Conservation (phyloP, 2,329 filamentous ascomycete genomes). For the Calonectria hongkongensis region DNA sequence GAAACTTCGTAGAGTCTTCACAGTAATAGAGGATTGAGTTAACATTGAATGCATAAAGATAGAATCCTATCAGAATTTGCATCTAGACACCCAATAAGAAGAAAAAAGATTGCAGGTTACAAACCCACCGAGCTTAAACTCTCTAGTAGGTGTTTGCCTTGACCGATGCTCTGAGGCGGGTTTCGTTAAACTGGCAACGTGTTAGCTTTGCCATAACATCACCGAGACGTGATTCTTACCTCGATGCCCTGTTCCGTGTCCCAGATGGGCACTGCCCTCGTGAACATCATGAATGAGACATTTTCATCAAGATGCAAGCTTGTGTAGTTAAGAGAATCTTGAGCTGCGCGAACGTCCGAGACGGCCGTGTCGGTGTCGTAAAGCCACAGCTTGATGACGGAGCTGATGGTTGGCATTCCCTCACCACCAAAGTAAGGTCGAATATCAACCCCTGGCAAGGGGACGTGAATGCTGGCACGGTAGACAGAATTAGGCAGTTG, state of each 20-base stretch:
- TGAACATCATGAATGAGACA: constrained; percentile 19
- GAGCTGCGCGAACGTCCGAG: not conserved
- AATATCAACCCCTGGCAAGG: constrained; percentile 6
- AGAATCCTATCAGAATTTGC: not conserved
- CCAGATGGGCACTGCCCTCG: constrained; percentile 17
- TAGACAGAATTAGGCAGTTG: not conserved
- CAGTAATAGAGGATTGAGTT: too few relatives aligned
- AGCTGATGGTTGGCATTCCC: constrained; percentile 18
- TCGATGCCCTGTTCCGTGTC: constrained; percentile 7
- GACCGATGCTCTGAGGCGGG: not conserved
- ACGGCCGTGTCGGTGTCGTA: not conserved
- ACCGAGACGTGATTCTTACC: not conserved
- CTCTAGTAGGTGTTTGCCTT: constrained; percentile 6
- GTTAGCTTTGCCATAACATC: not conserved
- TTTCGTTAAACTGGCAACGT: not conserved
- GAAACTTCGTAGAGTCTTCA: too few relatives aligned
- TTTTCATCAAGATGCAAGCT: constrained; percentile 17
- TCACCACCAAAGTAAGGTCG: constrained; percentile 30
- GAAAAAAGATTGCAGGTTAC: not conserved
- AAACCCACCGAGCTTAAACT: too few relatives aligned
- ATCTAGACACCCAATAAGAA: too few relatives aligned
- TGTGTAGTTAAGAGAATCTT: not conserved
- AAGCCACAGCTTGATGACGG: constrained; percentile 33
- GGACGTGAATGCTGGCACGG: constrained; percentile 23
- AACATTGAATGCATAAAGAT: too few relatives aligned